Conservation (phyloP, 805 yeast genomes). For the Kazachstania bromeliacearum region DNA sequence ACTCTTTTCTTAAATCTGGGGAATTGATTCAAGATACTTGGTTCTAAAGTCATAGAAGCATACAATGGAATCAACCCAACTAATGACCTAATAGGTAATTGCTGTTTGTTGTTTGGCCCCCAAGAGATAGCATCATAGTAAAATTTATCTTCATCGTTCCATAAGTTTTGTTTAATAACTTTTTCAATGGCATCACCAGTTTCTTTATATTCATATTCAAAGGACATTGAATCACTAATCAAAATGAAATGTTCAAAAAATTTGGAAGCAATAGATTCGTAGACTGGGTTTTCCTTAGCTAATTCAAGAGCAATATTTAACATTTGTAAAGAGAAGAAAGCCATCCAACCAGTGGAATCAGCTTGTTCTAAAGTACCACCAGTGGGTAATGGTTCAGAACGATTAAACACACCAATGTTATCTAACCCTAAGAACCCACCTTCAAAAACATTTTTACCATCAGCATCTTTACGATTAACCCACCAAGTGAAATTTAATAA, state of each 20-base stretch:
- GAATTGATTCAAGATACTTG: constrained; percentile 65
- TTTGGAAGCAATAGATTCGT: constrained; percentile 89
- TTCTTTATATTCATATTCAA: constrained; percentile 32
- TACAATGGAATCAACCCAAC: constrained; percentile 89
- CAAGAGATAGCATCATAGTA: constrained; percentile 86
- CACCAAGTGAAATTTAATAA: constrained; percentile 92
- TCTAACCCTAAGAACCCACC: constrained; percentile 92
- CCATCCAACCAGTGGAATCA: constrained; percentile 97
- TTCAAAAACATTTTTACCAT: constrained; percentile 84
- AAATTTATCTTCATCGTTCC: constrained; percentile 86
- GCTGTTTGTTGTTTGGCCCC: constrained; percentile 58
- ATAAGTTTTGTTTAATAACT: constrained; percentile 52
- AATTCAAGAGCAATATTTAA: constrained; percentile 84
- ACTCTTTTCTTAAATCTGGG: constrained; percentile 78
- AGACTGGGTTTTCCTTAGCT: constrained; percentile 75
- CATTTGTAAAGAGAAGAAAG: constrained; percentile 84
- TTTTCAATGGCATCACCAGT: constrained; percentile 32
- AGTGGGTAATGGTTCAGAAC: constrained; percentile 89
- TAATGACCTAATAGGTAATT: constrained; percentile 76
- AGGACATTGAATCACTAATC: constrained; percentile 92
- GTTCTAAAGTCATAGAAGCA: constrained; percentile 83
- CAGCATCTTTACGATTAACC: constrained; percentile 85
- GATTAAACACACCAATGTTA: constrained; percentile 84
- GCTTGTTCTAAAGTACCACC: constrained; percentile 90
- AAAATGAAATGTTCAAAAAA: constrained; percentile 87